Base-by-base conservation (phyloP, 495 filamentous ascomycete genomes). In the Aspergillus nanangensis region DNA sequence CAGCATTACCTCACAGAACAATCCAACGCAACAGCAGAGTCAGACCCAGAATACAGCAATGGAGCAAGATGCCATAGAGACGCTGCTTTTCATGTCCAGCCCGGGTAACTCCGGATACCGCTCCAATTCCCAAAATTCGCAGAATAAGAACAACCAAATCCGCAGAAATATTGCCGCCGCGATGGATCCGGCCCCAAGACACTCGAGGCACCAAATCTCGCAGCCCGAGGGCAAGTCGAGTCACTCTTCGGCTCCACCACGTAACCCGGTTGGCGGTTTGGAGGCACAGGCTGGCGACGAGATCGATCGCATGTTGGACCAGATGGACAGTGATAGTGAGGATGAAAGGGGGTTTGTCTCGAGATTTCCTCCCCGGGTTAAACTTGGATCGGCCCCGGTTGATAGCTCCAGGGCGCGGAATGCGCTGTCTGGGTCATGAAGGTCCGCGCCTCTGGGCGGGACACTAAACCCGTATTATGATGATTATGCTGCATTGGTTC, bases 61-160 rank as follows among this genome's bases (percentile, higher is more conserved):
- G 55, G 89, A 95, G 55, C 80, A 90, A 54, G 89, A 93, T 52
- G 89, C 88, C n/a, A 82, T 94, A 18, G 89, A 95, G 56, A 87
- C 86, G 0, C 67, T 94, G 19, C 70, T 94, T 17, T 91, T 89
- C 65, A 90, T 95, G 86, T 87, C 85, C 46, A 91, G 87, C 51
- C 89, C 89, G 0, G 84, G 81, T 10, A 87, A 90, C 57, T 85
- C 87, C 3, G 77, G 76, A 4, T 69, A 72, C 38, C 65, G 65
- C 25, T 57, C 70, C 5, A 71, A 61, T 44, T 64, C 69, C 9
- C 47, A 62, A 19, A 56, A 48, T 1, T 52, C 51, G 5, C 55
- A 51, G 23, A 45, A 53, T 9, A 63, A 60, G 32, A 53, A 52
- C 21, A 48, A 44, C 2, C 47, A 46, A 36, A 56, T 54, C 14